phyloP scores from a whole-genome alignment of 2,329 filamentous ascomycete species.

The Nemania bipapillata region DNA sequence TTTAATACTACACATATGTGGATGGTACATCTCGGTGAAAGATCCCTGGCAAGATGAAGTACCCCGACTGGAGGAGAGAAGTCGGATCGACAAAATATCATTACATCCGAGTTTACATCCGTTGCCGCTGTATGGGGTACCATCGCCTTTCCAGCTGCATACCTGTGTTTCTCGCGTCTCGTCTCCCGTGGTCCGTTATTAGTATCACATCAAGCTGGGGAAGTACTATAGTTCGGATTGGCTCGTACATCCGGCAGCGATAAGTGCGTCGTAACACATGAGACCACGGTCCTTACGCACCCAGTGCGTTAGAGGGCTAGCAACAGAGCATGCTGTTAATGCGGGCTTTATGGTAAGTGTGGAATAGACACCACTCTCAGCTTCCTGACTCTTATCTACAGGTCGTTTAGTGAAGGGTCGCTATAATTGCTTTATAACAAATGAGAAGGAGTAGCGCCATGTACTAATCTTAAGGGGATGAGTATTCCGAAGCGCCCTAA shows the following conservation, averaged over 20 bases:
- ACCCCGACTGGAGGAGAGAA: not conserved
- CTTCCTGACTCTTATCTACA: not conserved
- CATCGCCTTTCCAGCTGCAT: conserved; percentile 3
- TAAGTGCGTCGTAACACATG: not conserved
- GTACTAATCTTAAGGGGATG: not conserved
- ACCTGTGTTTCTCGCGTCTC: conserved; percentile 2
- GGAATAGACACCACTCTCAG: not conserved
- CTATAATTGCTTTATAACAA: not conserved
- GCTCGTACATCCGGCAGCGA: not conserved
- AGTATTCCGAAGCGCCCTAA: not conserved
- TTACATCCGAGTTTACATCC: not conserved
- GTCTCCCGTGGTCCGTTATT: not conserved
- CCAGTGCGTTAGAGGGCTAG: not conserved
- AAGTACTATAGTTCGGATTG: not conserved
- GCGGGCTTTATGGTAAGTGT: not conserved
- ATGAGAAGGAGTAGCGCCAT: not conserved
- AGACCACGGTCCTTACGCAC: not conserved
- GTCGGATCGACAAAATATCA: conserved; percentile 3
- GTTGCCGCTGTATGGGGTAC: not conserved
- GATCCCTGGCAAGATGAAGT: not conserved
- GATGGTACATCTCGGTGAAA: not conserved
- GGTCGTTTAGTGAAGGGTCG: not conserved
- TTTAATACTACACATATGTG: not conserved
- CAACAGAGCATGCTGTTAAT: not conserved
- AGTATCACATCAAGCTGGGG: not conserved